These are phyloP conservation scores for Ophiostoma angusticollis DNA, from an alignment of 2,329 filamentous ascomycete genomes.

Conservation along the genomic window DNA sequence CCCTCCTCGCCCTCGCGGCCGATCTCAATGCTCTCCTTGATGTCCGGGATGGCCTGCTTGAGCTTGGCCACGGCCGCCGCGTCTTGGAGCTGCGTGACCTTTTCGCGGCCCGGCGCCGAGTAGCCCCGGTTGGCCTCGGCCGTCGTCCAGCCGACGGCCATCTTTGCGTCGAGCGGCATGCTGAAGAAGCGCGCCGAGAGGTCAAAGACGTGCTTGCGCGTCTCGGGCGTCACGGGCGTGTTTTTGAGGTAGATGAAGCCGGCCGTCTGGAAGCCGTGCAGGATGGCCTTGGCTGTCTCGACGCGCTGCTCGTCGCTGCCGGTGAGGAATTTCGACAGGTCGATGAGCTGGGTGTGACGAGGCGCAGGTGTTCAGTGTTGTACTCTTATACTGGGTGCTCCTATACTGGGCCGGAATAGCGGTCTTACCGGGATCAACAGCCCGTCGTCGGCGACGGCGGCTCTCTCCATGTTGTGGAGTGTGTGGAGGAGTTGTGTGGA, in stretches of 20 bases:
- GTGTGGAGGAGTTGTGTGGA: no score
- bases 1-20: slow-evolving; percentile 45
- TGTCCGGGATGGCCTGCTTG: slow-evolving; percentile 45
- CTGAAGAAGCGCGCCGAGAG: slow-evolving; percentile 60
- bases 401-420: background rate
- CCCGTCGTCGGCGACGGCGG: slow-evolving; percentile 17
- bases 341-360: slow-evolving; percentile 49
- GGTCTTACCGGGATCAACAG: slow-evolving; percentile 17
- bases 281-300: slow-evolving; percentile 56
- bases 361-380: background rate
- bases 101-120: slow-evolving; percentile 56
- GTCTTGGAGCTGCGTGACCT: slow-evolving; percentile 47
- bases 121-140: slow-evolving; percentile 65
- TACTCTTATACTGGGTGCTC: no score
- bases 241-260: slow-evolving; percentile 85
- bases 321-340: slow-evolving; percentile 61
- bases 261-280: slow-evolving; percentile 68
- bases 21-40: slow-evolving; percentile 53
- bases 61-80: slow-evolving; percentile 42
- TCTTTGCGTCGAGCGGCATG: slow-evolving; percentile 49
- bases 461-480: slow-evolving; percentile 24
- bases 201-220: slow-evolving; percentile 49
- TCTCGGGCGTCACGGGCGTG: slow-evolving; percentile 52
- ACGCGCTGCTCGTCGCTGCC: slow-evolving; percentile 48
- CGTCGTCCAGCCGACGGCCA: slow-evolving; percentile 56